Conservation (phyloP, 1,284 basidiomycete genomes). For the Papiliotrema nemorosa region DNA sequence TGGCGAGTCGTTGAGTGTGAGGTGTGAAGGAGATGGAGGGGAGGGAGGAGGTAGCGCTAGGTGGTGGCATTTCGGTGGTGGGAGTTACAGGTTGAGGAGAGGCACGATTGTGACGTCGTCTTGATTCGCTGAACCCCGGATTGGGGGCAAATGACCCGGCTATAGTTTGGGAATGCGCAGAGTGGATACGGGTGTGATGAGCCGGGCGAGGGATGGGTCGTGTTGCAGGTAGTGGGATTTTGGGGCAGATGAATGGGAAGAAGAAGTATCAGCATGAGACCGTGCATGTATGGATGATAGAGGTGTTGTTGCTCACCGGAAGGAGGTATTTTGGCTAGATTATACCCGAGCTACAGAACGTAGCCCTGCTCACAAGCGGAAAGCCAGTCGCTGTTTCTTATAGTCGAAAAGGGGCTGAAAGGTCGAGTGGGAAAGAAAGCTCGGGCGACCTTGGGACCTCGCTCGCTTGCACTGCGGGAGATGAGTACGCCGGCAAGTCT, state of each 20-base stretch:
- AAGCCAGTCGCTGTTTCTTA: no score
- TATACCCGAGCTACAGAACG: not conserved
- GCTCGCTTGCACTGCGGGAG: no score
- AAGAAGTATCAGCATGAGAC: no score
- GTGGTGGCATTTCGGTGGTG: conserved; percentile 29
- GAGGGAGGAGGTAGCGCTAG: conserved; percentile 6
- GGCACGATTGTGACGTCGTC: conserved; percentile 20
- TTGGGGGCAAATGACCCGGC: conserved; percentile 18
- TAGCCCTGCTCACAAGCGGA: no score
- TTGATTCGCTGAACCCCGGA: conserved; percentile 28
- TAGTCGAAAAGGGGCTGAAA: not conserved
- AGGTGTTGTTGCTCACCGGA: not conserved
- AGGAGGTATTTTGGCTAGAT: not conserved
- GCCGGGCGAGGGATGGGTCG: not conserved
- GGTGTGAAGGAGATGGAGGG: conserved; percentile 30
- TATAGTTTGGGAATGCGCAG: conserved; percentile 1
- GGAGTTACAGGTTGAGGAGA: conserved; percentile 23
- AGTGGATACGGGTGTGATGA: no score
- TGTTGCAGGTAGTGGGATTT: not conserved
- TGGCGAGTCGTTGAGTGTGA: conserved; percentile 37
- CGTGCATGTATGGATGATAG: not conserved
- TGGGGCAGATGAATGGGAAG: not conserved
- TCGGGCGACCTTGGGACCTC: no score
- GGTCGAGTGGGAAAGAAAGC: no score
- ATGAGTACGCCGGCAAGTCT: no score